Conservation (phyloP, 257 asterid species). For the Solanum dulcamara region DNA sequence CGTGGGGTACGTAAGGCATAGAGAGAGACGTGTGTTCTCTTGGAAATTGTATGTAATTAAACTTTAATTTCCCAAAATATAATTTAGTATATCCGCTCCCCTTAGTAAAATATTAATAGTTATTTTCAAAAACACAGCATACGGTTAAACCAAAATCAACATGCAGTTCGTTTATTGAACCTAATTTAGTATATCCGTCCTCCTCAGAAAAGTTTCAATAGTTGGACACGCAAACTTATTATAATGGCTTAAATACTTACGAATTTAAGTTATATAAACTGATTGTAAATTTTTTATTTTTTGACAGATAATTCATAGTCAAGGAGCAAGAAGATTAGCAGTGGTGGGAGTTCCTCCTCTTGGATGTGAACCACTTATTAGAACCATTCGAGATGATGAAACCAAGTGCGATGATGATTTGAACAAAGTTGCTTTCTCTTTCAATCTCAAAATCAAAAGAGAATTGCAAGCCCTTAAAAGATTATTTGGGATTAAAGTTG, state of each 20-base stretch:
- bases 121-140: background rate
- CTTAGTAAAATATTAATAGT: background rate
- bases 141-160: background rate
- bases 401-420: conserved; percentile 18
- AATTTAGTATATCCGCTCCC: background rate
- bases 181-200: background rate
- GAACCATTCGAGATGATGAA: conserved; percentile 14
- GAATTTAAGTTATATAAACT: background rate
- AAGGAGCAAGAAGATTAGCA: conserved; percentile 34
- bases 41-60: too few relatives aligned
- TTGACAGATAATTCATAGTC: conserved; percentile 22
- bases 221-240: background rate
- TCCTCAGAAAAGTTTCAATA: background rate
- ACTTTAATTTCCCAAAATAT: background rate
- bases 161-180: background rate
- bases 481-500: conserved; percentile 6
- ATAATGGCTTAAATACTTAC: background rate
- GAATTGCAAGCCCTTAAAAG: conserved; percentile 8
- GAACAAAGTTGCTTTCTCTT: conserved; percentile 32
- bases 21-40: background rate
- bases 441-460: conserved; percentile 17
- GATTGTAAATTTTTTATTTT: background rate
- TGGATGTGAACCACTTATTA: conserved; percentile 35
- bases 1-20: background rate
- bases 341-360: conserved; percentile 39